These are phyloP conservation scores for Coriolopsis trogii DNA, from an alignment of 1,284 basidiomycete species.

Conservation along the genomic window DNA sequence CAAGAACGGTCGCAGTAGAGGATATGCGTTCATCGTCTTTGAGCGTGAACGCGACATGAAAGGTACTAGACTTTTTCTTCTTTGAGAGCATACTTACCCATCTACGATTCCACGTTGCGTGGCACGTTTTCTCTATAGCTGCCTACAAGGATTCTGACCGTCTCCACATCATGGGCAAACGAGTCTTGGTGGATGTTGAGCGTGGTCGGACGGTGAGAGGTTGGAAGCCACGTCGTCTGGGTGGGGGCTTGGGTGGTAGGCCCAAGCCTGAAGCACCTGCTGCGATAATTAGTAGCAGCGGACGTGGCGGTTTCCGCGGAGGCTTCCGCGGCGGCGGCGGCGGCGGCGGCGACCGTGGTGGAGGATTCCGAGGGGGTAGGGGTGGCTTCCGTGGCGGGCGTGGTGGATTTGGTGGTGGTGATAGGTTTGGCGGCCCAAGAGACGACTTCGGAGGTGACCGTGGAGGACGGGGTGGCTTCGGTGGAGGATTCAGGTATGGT, in stretches of 20 bases:
- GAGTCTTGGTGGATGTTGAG: slow-evolving; percentile 97
- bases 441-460: slow-evolving; percentile 33
- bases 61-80: slow-evolving; percentile 53
- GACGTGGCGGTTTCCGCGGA: slow-evolving; percentile 43
- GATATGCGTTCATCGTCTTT: slow-evolving; percentile 97
- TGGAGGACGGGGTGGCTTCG: slow-evolving; percentile 30
- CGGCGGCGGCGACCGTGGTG: slow-evolving; percentile 35
- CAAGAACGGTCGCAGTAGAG: slow-evolving; percentile 84
- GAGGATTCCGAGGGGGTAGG: slow-evolving; percentile 29
- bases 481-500: slow-evolving; percentile 46
- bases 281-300: slow-evolving; percentile 37
- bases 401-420: slow-evolving; percentile 38
- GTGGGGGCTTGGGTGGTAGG: slow-evolving; percentile 93
- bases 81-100: slow-evolving; percentile 24
- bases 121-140: slow-evolving; percentile 52
- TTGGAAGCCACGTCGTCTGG: slow-evolving; percentile 96
- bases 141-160: slow-evolving; percentile 99
- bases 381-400: slow-evolving; percentile 33
- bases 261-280: slow-evolving; percentile 81
- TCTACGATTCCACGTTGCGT: slow-evolving; percentile 18
- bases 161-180: slow-evolving; percentile 92
- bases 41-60: slow-evolving; percentile 99
- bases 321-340: slow-evolving; percentile 44
- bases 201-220: slow-evolving; percentile 96
- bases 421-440: slow-evolving; percentile 29